Evolutionary conservation across 179 eudicot genomes (phyloP).

Genomic region (Camellia oleifera): DNA sequence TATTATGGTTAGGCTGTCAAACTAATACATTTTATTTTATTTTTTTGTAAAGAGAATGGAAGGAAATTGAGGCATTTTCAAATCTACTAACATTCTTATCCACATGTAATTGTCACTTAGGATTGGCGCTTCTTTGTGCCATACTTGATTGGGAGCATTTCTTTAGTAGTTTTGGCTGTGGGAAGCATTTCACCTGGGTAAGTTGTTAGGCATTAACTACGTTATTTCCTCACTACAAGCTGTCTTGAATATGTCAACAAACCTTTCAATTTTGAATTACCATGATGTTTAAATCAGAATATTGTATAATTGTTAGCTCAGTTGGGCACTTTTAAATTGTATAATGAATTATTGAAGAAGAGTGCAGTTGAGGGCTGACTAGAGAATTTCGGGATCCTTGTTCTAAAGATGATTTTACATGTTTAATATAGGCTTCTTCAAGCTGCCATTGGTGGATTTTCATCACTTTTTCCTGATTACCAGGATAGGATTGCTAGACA

Average conservation of each 20-base stretch:
- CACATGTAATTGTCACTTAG: slow-evolving; percentile 28
- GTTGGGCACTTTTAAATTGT: background rate
- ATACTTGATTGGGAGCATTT: slow-evolving; percentile 83
- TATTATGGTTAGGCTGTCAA: background rate
- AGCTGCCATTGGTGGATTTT: slow-evolving; percentile 83
- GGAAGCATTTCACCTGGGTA: slow-evolving; percentile 97
- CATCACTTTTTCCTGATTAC: slow-evolving; percentile 80
- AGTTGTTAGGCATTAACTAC: slow-evolving; percentile 17
- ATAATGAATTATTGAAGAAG: background rate
- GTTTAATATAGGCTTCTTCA: slow-evolving; percentile 74
- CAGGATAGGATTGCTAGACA: slow-evolving; percentile 90
- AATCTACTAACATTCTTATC: slow-evolving; percentile 3
- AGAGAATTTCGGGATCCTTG: background rate
- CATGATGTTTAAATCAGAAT: background rate
- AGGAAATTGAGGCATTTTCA: background rate
- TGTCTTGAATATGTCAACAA: background rate
- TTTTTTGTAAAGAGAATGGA: slow-evolving; percentile 1
- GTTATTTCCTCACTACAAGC: background rate
- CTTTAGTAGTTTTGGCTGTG: slow-evolving; percentile 81
- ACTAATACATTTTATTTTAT: slow-evolving; percentile 8
- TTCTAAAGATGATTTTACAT: slow-evolving; percentile 7
- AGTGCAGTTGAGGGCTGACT: background rate
- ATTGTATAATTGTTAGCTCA: background rate
- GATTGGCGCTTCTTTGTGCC: slow-evolving; percentile 99
- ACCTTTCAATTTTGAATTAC: background rate